Base-by-base conservation (phyloP, 2,329 filamentous ascomycete species). In the Xylaria sp. region DNA sequence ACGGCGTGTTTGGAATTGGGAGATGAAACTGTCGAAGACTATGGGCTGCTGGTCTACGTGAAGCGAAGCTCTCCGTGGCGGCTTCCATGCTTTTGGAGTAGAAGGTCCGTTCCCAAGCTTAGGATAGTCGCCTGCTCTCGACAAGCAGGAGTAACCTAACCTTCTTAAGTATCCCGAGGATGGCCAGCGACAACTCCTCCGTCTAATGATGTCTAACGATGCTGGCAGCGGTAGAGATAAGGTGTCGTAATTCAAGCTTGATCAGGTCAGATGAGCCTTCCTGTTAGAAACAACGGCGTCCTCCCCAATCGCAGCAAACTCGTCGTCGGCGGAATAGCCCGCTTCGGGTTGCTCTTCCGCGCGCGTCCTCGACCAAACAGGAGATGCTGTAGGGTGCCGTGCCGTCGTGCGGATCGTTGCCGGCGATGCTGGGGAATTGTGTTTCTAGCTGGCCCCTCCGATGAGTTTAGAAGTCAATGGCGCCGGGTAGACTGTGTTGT, bases 11-110 rank as follows among this genome's bases (percentile, higher is more conserved):
- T 52, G 70, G 70, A 49, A 59, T 59, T 59, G 66, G 68, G 19
- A 71, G 66, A 34, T 68, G 64, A 48, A 68, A 69, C 9, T 66
- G 66, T 55, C 88, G 87, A 58, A 92, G 80, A 64, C 82, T 82
- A 53, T 83, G 84, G 58, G 88, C 85, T 67, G 87, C 87, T 67
- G 86, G 83, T 72, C 88, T 84, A 66, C 89, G 83, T 71, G 86
- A 81, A 63, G 86, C 84, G 70, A 92, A 86, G 75, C 87, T 88
- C 43, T 64, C 63, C 41, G 60, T 52, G 48, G 56, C 61, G 57
- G 59, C 50, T 66, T 69, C 66, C 68, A 69, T 69, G 49, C 57
- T 64, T 55, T 45, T 56, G 47, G 18, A 37, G 26, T 22, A 50
- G 20, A 21, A 40, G 5, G 43, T 34, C 34, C 38, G 39, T 42